Base-by-base conservation (phyloP, 352 stramenopile genomes). In the Blastocystis sp. region DNA sequence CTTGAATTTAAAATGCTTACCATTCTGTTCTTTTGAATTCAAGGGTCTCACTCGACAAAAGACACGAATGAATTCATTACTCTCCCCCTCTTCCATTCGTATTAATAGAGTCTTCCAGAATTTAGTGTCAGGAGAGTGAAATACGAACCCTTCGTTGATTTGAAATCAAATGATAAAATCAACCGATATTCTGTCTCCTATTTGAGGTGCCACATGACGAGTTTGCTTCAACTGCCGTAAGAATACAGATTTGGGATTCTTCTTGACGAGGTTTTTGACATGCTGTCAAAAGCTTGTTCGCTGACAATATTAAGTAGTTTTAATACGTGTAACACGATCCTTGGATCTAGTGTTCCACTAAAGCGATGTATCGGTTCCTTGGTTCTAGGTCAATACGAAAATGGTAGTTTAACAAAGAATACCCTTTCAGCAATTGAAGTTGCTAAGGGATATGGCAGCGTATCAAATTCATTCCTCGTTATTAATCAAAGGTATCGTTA, bases 51-150 rank as follows among this genome's bases (percentile, higher is more conserved):
- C 61, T 80, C 75, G 75, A 46, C 75, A 86, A 57, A 52, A 71
- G 21, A 86, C 75, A 19, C 61, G 75, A 77, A 86, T 86, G 56
- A 75, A 75, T 27, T 86, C 75, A 75, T 37, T 71, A 66, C 16
- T 78, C 35, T 49, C 67, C 24, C 42, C 32, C 39, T 69, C 59
- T 21, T 69, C 32, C 59, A 69, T 69, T 16, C 16, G 59, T 43
- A 69, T 43, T 43, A 39, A n/a, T 5, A 16, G 5, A 35, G 14
- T 63, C 56, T 27, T 35, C n/a, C 29, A 35, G 14, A 63, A 63
- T 35, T 35, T 7, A 27, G 5, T 27, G 11, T 27, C 6, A 27
- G 56, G n/a, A 35, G 29, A 63, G n/a, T 27, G 29, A 35, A 35
- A 63, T 27, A 27, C n/a, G 14, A 35, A 63, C n/a, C 11, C n/a